These are phyloP conservation scores for Fusarium nematophilum DNA, from an alignment of 2,329 filamentous ascomycete species.

Conservation along the genomic window DNA sequence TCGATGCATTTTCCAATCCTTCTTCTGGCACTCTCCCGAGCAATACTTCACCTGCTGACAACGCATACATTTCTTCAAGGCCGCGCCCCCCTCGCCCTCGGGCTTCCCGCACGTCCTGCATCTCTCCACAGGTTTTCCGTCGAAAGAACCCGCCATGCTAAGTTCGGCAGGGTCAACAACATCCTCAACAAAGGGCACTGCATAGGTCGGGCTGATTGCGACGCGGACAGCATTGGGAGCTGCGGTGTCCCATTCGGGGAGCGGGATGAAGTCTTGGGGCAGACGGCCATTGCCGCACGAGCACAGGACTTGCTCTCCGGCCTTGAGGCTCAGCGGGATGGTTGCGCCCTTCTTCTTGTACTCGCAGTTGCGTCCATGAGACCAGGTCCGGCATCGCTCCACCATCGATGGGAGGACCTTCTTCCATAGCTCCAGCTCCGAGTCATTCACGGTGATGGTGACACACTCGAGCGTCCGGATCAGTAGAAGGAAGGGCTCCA, in stretches of 20 bases:
- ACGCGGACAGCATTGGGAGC: conserved; percentile 62
- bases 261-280: conserved; percentile 51
- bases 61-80: conserved; percentile 57
- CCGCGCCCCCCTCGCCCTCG: conserved; percentile 42
- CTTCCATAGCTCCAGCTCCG: conserved; percentile 68
- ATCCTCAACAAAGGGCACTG: conserved; percentile 57
- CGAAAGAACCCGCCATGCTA: conserved; percentile 8
- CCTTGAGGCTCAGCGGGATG: conserved; percentile 54
- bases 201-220: conserved; percentile 67
- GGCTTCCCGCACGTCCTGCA: conserved; percentile 54
- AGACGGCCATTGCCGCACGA: conserved; percentile 58
- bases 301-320: conserved; percentile 55
- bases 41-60: conserved; percentile 63
- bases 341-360: conserved; percentile 51
- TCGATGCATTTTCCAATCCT: conserved; percentile 65
- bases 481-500: conserved; percentile 54
- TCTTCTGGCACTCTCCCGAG: conserved; percentile 63
- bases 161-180: conserved; percentile 46
- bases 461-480: conserved; percentile 51
- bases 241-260: conserved; percentile 58
- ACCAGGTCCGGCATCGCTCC: conserved; percentile 63
- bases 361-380: conserved; percentile 55
- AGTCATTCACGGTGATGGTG: conserved; percentile 59
- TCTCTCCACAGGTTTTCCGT: conserved; percentile 29
- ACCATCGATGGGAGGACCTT: conserved; percentile 55